Evolutionary conservation across 805 yeast genomes (phyloP).

Genomic region (Candida odintsovae): DNA sequence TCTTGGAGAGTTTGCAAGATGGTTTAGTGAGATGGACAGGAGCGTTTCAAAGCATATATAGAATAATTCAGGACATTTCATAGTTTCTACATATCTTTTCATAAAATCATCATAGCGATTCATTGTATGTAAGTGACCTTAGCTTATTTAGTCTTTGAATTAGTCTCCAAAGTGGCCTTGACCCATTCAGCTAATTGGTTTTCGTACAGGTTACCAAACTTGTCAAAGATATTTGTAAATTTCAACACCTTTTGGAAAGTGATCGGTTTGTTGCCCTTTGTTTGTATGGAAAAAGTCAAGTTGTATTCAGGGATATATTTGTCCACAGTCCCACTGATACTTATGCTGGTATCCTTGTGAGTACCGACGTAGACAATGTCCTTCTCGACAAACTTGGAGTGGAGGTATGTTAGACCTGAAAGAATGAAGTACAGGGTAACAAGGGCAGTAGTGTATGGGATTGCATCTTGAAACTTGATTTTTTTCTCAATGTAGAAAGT

Average conservation of each 20-base stretch:
- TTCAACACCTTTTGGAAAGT: conserved; percentile 19
- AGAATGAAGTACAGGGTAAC: conserved; percentile 35
- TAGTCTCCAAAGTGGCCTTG: conserved; percentile 27
- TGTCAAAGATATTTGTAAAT: conserved; percentile 31
- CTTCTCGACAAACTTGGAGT: conserved; percentile 33
- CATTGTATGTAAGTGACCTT: conserved; percentile 16
- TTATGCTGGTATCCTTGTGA: conserved; percentile 21
- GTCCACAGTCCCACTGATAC: conserved; percentile 27
- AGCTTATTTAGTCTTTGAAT: conserved; percentile 1
- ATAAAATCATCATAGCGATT: not conserved
- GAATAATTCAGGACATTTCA: not conserved
- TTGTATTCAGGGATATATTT: conserved; percentile 42
- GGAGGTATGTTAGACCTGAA: conserved; percentile 34
- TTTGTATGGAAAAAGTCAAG: conserved; percentile 28
- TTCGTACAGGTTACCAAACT: conserved; percentile 38
- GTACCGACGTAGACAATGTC: conserved; percentile 40
- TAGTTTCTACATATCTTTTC: conserved; percentile 33
- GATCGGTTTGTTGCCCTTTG: conserved; percentile 12
- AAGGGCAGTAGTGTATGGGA: conserved; percentile 32
- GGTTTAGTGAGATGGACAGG: conserved; percentile 62
- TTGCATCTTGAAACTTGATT: conserved; percentile 35
- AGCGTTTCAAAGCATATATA: conserved; percentile 9
- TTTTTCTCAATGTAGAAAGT: conserved; percentile 49
- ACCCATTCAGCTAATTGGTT: conserved; percentile 34
- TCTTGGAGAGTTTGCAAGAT: conserved; percentile 34